phyloP scores from a whole-genome alignment of 192 early-diverging fungal species.

The Phlyctochytrium bullatum region DNA sequence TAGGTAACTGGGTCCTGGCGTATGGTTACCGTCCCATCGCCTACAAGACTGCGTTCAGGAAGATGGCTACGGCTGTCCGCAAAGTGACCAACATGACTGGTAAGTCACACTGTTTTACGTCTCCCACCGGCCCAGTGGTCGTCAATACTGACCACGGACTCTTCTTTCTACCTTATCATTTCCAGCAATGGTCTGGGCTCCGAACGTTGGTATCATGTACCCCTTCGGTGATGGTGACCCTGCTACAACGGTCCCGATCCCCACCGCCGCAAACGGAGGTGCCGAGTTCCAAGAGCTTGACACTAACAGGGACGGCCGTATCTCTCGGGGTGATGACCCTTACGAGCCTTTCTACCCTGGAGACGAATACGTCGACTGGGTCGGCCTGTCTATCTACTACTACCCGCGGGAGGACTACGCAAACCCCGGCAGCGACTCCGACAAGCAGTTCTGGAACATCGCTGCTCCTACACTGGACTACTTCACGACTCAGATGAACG shows the following conservation, averaged over 20 bases:
- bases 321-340: conserved; percentile 34
- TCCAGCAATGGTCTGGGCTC: conserved; percentile 48
- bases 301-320: conserved; percentile 33
- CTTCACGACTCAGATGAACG: no score
- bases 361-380: conserved; percentile 46
- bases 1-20: not conserved
- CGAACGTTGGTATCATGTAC: conserved; percentile 43
- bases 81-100: conserved; percentile 44
- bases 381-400: conserved; percentile 42
- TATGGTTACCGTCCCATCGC: conserved; percentile 31
- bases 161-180: not conserved
- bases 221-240: conserved; percentile 23
- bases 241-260: not conserved
- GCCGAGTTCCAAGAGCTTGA: conserved; percentile 29
- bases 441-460: no score
- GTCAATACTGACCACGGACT: not conserved
- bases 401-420: no score
- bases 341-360: conserved; percentile 43
- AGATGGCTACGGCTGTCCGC: conserved; percentile 30
- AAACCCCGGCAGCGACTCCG: no score
- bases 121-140: no score
- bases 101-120: not conserved
- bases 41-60: conserved; percentile 26
- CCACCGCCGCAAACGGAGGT: not conserved
- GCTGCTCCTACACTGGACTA: no score